phyloP scores from a whole-genome alignment of 140 eudicot species.

The Senecio squalidus region DNA sequence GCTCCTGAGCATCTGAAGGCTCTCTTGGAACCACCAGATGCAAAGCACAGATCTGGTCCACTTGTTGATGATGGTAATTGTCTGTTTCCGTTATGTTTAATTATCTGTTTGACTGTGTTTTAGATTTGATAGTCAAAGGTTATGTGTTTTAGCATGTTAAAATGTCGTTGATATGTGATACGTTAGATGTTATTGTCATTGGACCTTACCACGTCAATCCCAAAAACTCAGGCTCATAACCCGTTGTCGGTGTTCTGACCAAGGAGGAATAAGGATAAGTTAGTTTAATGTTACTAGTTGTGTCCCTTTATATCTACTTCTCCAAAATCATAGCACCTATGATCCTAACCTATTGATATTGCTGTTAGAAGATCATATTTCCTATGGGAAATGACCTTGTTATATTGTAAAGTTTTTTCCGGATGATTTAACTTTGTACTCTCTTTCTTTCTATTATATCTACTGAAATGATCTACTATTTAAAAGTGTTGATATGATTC shows the following conservation, averaged over 20 bases:
- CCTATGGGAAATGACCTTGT: neutral
- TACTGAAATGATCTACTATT: too few relatives aligned
- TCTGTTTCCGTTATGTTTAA: neutral
- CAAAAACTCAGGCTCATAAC: neutral
- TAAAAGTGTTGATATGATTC: too few relatives aligned
- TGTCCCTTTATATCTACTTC: too few relatives aligned
- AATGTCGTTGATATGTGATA: neutral
- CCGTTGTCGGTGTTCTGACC: neutral
- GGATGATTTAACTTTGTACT: neutral
- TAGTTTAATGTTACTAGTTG: neutral
- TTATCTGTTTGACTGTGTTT: neutral
- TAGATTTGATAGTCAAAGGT: neutral
- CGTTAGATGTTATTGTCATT: neutral
- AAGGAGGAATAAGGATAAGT: neutral
- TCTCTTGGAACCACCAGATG: constrained; percentile 56
- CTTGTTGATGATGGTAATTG: constrained; percentile 43
- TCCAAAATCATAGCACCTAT: too few relatives aligned
- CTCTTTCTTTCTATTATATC: too few relatives aligned
- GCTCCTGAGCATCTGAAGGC: constrained; percentile 89
- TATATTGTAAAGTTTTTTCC: neutral
- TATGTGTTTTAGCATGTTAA: neutral
- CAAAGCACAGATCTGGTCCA: constrained; percentile 23
- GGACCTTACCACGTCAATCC: neutral
- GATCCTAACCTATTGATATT: neutral
- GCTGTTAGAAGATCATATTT: too few relatives aligned